A percentile compares a stretch with the other conserved stretches of the same genome.
Evolutionary conservation across 1,284 basidiomycete genomes (phyloP).

Genomic region (Trichosporon coremiiforme): DNA sequence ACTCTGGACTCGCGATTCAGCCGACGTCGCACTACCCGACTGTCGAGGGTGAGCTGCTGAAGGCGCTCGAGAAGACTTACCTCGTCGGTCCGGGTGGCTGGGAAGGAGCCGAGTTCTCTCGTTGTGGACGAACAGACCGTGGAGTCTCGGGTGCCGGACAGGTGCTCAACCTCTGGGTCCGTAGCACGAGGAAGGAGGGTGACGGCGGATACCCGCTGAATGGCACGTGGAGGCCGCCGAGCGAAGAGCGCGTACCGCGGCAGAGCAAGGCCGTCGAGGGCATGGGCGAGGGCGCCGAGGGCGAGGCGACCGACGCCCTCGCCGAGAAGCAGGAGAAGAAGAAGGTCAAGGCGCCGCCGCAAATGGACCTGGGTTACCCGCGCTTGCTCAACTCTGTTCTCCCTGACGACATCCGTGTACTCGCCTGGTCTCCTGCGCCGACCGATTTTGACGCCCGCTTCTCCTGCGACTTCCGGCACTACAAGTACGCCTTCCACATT

Average conservation of each 20-base stretch:
- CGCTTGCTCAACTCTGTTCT: slow-evolving; percentile 85
- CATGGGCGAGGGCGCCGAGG: background rate
- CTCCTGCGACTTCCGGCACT: slow-evolving; percentile 84
- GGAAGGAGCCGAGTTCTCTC: slow-evolving; percentile 84
- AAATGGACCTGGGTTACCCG: slow-evolving; percentile 74
- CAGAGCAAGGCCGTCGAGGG: background rate
- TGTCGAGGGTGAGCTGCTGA: slow-evolving; percentile 84
- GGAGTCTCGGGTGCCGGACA: slow-evolving; percentile 95
- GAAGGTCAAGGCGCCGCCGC: slow-evolving; percentile 21
- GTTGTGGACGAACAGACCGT: slow-evolving; percentile 90
- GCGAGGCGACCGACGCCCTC: slow-evolving; percentile 18
- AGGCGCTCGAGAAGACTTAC: slow-evolving; percentile 73
- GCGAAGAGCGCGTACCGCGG: slow-evolving; percentile 24
- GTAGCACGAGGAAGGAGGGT: slow-evolving; percentile 60
- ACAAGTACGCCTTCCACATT: slow-evolving; percentile 90
- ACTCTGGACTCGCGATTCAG: slow-evolving; percentile 86
- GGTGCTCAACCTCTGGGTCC: slow-evolving; percentile 87
- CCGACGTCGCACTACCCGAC: slow-evolving; percentile 69
- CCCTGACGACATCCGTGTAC: slow-evolving; percentile 83
- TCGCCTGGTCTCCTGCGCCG: slow-evolving; percentile 92
- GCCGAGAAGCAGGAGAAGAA: slow-evolving; percentile 20
- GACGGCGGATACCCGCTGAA: slow-evolving; percentile 43
- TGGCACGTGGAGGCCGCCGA: slow-evolving; percentile 34
- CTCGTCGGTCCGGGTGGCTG: slow-evolving; percentile 71
- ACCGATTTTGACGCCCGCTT: slow-evolving; percentile 82